Percentiles rank a stretch among this genome's conserved stretches.
Evolutionary conservation across 2,329 filamentous ascomycete genomes (phyloP).

Genomic region (Alternaria tenuissima): DNA sequence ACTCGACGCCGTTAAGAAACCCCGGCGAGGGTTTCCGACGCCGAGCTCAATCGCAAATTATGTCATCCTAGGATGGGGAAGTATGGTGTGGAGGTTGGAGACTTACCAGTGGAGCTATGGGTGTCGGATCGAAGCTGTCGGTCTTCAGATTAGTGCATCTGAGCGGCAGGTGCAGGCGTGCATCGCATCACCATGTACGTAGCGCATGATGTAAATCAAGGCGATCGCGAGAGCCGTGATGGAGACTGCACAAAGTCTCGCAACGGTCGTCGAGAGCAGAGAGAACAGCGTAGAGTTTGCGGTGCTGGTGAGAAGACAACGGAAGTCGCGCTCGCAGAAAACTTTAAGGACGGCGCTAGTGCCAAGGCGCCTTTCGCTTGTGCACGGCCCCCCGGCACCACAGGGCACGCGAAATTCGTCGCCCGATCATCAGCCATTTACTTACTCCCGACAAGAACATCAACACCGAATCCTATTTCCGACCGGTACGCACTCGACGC

Average conservation of each 20-base stretch:
- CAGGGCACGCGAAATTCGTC: conserved; percentile 22
- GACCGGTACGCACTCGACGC: conserved; percentile 49
- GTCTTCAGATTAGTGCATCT: conserved; percentile 7
- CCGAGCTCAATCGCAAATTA: conserved; percentile 99
- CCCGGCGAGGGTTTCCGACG: conserved; percentile 90
- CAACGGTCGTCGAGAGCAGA: conserved; percentile 5
- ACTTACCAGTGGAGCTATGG: conserved; percentile 33
- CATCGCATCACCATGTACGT: neutral
- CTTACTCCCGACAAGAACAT: conserved; percentile 41
- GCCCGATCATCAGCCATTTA: conserved; percentile 22
- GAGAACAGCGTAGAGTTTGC: neutral
- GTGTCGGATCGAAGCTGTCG: conserved; percentile 7
- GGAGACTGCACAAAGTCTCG: neutral
- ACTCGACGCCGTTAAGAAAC: conserved; percentile 78
- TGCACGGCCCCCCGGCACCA: conserved; percentile 15
- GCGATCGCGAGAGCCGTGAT: neutral
- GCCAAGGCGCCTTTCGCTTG: conserved; percentile 21
- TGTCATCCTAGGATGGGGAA: conserved; percentile 74
- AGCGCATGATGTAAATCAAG: neutral
- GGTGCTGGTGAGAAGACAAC: conserved; percentile 4
- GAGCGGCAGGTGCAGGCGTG: neutral
- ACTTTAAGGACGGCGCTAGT: conserved; percentile 20
- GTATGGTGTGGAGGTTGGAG: conserved; percentile 7
- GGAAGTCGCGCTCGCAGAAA: conserved; percentile 22
- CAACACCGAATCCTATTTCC: conserved; percentile 49